Base-by-base conservation (phyloP, 305 asterid species). In the Rubia tinctorum region DNA sequence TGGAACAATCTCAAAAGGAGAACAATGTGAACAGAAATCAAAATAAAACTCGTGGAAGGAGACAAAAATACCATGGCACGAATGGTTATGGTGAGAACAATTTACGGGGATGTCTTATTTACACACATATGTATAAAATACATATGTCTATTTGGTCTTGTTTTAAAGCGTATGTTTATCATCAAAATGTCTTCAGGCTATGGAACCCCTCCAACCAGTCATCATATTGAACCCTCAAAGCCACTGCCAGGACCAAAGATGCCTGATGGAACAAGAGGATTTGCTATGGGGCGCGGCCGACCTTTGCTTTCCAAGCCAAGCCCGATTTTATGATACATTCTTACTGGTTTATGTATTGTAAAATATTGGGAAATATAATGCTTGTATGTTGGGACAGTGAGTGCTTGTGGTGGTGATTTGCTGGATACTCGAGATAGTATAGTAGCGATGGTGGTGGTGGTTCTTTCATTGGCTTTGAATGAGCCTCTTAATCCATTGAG, bases 191-290 rank as follows among this genome's bases (percentile, higher is more conserved):
- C 62, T 76, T 12, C 83, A 95, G 98, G 95, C 71, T 95, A 85
- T 20, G 96, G 92, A 66, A 77, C 85, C 6, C 88, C 78, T 67
- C 71, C 78, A 56, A 71, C 85, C 9, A 65, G 69, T 77, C 92
- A 86, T 75, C 82, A 68, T 17, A 40, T 74, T 37, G 99, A 95
- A 73, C 85, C 87, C 37, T 84, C 96, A 23, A 95, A 92, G 82
- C 98, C 96, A 0, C 97, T 98, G 56, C 98, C 98, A 6, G 99
- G 97, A 22, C 98, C 98, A 15, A 86, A 76, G 77, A 95, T 95
- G 99, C 99, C 99, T 0, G 99, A 90, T 71, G 99, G 99, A 67
- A 92, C 99, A 72, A 85, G 89, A 82, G 99, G 98, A 69, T 95
- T 95, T 73, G 70, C 92, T n/a, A 59, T 89, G 89, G 99, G 99